Base-by-base conservation (phyloP, 805 yeast genomes). In the Osmozyma mogii region DNA sequence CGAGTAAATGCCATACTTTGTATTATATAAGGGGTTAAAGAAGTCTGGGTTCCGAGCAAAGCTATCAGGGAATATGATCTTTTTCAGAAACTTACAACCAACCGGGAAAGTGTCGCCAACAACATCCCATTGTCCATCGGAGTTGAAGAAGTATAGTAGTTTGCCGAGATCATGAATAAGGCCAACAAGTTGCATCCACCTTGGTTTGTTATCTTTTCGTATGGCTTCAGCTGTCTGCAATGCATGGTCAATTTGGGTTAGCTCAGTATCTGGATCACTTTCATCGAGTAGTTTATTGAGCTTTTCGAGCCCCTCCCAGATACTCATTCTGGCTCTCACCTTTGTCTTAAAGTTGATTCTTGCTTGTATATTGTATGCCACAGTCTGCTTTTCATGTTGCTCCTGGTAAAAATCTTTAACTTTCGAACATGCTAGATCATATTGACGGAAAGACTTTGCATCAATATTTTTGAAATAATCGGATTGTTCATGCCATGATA, bases 101-200 rank as follows among this genome's bases (percentile, higher is more conserved):
- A 78, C 83, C 0, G 85, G 83, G 44, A 78, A 78, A 3, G 85
- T 78, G 47, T 78, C 87, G 5, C 87, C 87, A 13, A 78, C 87
- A 17, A 78, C 87, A 46, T 78, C 84, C 85, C 85, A 78, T 49
- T 78, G 85, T 6, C 85, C 85, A 41, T 72, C 65, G 9, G 84
- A 77, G 41, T 76, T 84, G 44, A 70, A 78, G 40, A 78, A 78
- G 47, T 78, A 78, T 11, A 78, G 57, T 11, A 78, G 60, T 44
- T 78, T 78, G 1, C 87, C 87, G 36, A 78, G 54, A 47, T 78
- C 87, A 45, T 78, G 87, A 23, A 78, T 75, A 18, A 78, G 53
- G 1, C 87, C 87, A 6, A 78, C 84, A 15, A 78, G 53, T 49
- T 78, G 85, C 61, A 78, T 78, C 87, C 87, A 78, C 18, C 84